phyloP scores from a whole-genome alignment of 164 flowering plant species.

The Vitis riparia region DNA sequence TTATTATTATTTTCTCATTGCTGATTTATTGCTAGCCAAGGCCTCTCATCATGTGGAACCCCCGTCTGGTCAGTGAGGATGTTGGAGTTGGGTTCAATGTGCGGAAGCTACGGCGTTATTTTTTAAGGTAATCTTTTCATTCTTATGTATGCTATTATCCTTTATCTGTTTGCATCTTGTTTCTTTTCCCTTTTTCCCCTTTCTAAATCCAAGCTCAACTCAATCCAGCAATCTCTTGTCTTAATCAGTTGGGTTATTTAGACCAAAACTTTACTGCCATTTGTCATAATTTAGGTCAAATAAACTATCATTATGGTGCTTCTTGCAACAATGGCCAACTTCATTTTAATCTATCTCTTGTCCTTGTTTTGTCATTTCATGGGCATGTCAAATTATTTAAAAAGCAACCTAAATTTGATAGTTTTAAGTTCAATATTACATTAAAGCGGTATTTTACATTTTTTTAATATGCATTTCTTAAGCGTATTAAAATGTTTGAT shows the following conservation, averaged over 20 bases:
- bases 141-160: not conserved
- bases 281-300: no score
- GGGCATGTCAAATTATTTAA: not conserved
- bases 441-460: not conserved
- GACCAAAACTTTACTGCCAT: no score
- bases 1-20: constrained; percentile 3
- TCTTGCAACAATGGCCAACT: not conserved
- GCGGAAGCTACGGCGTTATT: constrained; percentile 69
- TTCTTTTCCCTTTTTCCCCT: not conserved
- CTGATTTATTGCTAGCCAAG: constrained; percentile 59
- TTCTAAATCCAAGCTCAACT: not conserved
- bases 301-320: no score
- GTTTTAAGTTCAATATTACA: not conserved
- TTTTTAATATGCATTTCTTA: not conserved
- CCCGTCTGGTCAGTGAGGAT: constrained; percentile 91
- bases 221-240: not conserved
- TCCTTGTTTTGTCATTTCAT: not conserved
- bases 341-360: not conserved
- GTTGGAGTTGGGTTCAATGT: constrained; percentile 97
- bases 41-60: constrained; percentile 99
- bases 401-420: not conserved
- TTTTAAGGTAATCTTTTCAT: constrained; percentile 54
- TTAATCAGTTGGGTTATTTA: not conserved
- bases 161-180: not conserved
- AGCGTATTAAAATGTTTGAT: not conserved